Evolutionary conservation across 768 basidiomycete genomes (phyloP).

Genomic region (Leucogyrophana mollusca): DNA sequence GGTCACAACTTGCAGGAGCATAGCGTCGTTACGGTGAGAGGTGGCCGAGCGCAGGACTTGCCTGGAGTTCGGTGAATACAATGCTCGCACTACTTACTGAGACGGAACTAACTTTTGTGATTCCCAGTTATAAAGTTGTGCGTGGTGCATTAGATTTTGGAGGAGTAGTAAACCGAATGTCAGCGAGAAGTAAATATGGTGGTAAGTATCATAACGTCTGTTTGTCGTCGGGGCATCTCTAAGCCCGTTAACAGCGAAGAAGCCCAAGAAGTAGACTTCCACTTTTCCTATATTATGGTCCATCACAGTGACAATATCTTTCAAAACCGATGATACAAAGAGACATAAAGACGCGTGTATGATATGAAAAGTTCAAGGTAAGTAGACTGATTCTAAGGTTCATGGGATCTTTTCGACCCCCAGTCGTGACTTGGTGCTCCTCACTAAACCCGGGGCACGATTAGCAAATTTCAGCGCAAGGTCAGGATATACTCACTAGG

Average conservation of each 20-base stretch:
- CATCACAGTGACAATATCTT: no score
- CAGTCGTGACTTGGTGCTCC: no score
- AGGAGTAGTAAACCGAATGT: conserved; percentile 81
- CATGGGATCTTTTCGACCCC: no score
- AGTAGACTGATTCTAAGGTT: no score
- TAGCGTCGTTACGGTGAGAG: conserved; percentile 91
- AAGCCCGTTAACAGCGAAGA: conserved; percentile 61
- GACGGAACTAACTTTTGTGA: conserved; percentile 3
- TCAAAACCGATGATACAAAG: no score
- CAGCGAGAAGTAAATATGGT: conserved; percentile 88
- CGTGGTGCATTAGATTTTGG: conserved; percentile 90
- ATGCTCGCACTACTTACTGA: neutral
- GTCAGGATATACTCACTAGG: no score
- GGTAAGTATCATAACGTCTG: conserved; percentile 45
- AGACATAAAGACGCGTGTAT: no score
- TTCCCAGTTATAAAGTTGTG: conserved; percentile 85
- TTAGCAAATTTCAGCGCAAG: no score
- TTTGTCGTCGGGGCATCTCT: neutral
- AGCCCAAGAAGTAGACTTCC: conserved; percentile 71
- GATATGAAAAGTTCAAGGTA: no score
- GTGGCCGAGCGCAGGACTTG: conserved; percentile 95
- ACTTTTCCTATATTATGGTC: no score
- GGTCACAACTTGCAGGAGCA: conserved; percentile 99
- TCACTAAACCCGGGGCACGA: no score
- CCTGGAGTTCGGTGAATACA: conserved; percentile 86